A percentile compares a stretch with the other conserved stretches of the same genome.
Conservation (phyloP, 306 rosid genomes). For the Abrus precatorius region DNA sequence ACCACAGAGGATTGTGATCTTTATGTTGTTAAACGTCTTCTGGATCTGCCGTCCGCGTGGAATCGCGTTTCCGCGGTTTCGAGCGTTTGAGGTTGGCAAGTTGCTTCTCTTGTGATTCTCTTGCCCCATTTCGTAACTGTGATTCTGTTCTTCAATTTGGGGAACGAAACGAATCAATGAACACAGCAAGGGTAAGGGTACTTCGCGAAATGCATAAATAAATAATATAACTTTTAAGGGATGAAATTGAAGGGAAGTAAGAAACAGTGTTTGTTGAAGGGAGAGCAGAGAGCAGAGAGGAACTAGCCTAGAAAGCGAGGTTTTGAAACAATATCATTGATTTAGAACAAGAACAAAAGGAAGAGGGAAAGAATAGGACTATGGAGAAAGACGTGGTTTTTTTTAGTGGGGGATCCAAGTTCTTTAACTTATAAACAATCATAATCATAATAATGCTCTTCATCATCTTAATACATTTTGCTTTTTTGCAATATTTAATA, state of each 20-base stretch:
- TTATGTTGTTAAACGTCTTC: conserved; percentile 90
- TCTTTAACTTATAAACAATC: not conserved
- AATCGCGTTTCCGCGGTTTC: conserved; percentile 34
- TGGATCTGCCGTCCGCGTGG: conserved; percentile 94
- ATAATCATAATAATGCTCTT: not conserved
- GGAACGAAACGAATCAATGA: too few relatives aligned
- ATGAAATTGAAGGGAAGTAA: too few relatives aligned
- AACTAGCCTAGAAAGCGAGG: too few relatives aligned
- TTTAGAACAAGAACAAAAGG: not conserved
- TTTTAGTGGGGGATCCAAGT: not conserved
- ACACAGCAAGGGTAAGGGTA: too few relatives aligned
- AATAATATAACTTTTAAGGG: too few relatives aligned
- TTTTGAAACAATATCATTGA: too few relatives aligned
- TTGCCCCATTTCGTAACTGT: conserved; percentile 52
- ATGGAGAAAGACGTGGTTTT: not conserved
- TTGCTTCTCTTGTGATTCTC: conserved; percentile 68
- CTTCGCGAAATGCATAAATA: too few relatives aligned
- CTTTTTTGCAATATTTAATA: not conserved
- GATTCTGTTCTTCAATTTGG: too few relatives aligned
- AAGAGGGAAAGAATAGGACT: too few relatives aligned
- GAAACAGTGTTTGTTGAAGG: too few relatives aligned
- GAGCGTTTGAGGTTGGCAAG: conserved; percentile 52
- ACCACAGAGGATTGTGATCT: conserved; percentile 92
- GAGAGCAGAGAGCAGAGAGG: too few relatives aligned
- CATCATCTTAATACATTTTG: not conserved